Percentiles rank a stretch among this genome's conserved stretches.
Evolutionary conservation across 2,329 filamentous ascomycete species (phyloP).

Genomic region (Zymoseptoria pseudotritici): DNA sequence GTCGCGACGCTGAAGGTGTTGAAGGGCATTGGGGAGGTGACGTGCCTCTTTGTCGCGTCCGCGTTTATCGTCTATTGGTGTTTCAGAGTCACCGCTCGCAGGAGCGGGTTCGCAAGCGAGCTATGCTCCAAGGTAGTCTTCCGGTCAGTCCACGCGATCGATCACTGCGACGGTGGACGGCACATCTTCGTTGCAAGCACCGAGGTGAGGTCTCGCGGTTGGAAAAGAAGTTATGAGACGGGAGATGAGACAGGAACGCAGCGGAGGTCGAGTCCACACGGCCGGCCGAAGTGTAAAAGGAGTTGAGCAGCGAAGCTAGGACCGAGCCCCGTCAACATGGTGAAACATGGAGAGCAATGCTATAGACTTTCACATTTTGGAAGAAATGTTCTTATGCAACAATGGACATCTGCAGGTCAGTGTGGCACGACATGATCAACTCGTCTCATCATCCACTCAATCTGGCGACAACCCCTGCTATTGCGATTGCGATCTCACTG

Average conservation of each 20-base stretch:
- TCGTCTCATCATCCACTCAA: not conserved
- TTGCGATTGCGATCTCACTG: not conserved
- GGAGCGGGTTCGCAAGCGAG: not conserved
- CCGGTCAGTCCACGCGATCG: not conserved
- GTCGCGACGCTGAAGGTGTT: slow-evolving; percentile 75
- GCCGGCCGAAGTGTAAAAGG: not conserved
- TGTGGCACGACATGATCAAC: not conserved
- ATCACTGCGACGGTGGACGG: not conserved
- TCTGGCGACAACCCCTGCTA: not conserved
- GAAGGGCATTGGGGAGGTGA: slow-evolving; percentile 47
- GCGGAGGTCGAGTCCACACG: not conserved
- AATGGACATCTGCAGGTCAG: not conserved
- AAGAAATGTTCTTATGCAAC: too few relatives aligned
- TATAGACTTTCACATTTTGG: too few relatives aligned
- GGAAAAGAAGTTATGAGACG: not conserved
- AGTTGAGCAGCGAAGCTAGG: not conserved
- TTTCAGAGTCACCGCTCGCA: not conserved
- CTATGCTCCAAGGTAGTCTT: not conserved
- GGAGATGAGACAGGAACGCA: not conserved
- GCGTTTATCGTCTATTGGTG: not conserved
- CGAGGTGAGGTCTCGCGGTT: not conserved
- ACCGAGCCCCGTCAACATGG: not conserved
- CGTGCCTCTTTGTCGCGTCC: slow-evolving; percentile 1
- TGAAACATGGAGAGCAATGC: not conserved
- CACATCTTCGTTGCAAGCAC: not conserved